Evolutionary conservation across 495 filamentous ascomycete species (phyloP).

Genomic region (Astrothelium subdiscretum): DNA sequence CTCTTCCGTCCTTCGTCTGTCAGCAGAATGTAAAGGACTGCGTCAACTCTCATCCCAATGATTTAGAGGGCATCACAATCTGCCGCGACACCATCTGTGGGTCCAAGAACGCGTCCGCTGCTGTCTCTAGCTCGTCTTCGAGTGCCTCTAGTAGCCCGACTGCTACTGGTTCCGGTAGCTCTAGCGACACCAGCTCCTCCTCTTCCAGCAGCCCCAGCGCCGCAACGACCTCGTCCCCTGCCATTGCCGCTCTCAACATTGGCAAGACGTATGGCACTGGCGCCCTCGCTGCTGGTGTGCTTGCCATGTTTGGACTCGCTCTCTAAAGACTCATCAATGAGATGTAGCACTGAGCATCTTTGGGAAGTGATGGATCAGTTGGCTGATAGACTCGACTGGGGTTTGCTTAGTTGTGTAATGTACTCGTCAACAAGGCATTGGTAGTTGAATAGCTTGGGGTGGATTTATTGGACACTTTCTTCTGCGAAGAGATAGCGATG

Average conservation of each 20-base stretch:
- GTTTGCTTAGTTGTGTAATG: background rate
- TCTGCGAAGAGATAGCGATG: background rate
- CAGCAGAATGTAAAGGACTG: conserved; percentile 38
- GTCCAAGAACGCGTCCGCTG: conserved; percentile 33
- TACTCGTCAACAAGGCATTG: background rate
- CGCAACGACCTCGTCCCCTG: conserved; percentile 4
- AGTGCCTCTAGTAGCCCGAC: conserved; percentile 10
- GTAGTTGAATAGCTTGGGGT: background rate
- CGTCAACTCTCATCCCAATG: conserved; percentile 34
- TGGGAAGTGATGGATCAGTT: background rate
- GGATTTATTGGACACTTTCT: background rate
- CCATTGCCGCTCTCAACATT: conserved; percentile 27
- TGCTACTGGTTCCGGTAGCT: background rate
- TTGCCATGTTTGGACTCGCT: conserved; percentile 38
- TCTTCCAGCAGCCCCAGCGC: conserved; percentile 11
- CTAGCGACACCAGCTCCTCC: conserved; percentile 9
- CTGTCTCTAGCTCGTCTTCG: conserved; percentile 18
- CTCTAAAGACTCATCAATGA: conserved; percentile 26
- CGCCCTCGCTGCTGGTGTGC: conserved; percentile 36
- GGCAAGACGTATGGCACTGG: conserved; percentile 40
- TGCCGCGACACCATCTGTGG: conserved; percentile 39
- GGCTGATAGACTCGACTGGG: background rate
- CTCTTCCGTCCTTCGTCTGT: conserved; percentile 49
- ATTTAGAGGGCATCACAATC: conserved; percentile 32
- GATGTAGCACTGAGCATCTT: background rate